Percentiles rank a stretch among this genome's conserved stretches.
phyloP scores from a whole-genome alignment of 768 basidiomycete species.

The Calocybe cyanea region DNA sequence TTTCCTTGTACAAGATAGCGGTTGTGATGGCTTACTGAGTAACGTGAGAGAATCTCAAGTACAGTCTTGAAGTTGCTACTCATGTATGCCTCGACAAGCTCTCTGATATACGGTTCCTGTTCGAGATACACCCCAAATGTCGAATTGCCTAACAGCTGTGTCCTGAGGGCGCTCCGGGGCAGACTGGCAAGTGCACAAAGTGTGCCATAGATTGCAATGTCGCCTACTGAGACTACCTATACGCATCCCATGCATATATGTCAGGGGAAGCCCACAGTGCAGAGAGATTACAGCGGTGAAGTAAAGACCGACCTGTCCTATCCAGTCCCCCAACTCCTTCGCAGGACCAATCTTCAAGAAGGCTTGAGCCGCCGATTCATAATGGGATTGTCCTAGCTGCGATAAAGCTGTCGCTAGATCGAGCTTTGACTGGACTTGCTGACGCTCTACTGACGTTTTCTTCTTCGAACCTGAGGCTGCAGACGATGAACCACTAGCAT shows the following conservation, averaged over 20 bases:
- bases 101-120: constrained; percentile 82
- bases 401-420: constrained; percentile 79
- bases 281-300: too few species aligned
- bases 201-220: constrained; percentile 85
- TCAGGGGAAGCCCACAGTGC: too few species aligned
- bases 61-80: constrained; percentile 82
- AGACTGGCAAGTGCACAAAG: constrained; percentile 81
- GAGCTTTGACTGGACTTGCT: constrained; percentile 72
- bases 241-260: too few species aligned
- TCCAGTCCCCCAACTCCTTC: constrained; percentile 74
- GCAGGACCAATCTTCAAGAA: constrained; percentile 67
- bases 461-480: constrained; percentile 34
- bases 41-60: constrained; percentile 66
- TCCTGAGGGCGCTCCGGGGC: constrained; percentile 64
- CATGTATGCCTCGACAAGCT: constrained; percentile 84
- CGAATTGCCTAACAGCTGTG: constrained; percentile 63
- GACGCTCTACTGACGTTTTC: constrained; percentile 54
- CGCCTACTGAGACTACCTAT: constrained; percentile 73
- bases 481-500: constrained; percentile 17
- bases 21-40: constrained; percentile 50
- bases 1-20: neutral
- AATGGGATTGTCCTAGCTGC: constrained; percentile 65
- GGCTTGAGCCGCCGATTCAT: constrained; percentile 74
- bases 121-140: constrained; percentile 77
- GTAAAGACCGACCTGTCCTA: constrained; percentile 50